phyloP scores from a whole-genome alignment of 2,329 filamentous ascomycete species.

The Zarea fungicola region DNA sequence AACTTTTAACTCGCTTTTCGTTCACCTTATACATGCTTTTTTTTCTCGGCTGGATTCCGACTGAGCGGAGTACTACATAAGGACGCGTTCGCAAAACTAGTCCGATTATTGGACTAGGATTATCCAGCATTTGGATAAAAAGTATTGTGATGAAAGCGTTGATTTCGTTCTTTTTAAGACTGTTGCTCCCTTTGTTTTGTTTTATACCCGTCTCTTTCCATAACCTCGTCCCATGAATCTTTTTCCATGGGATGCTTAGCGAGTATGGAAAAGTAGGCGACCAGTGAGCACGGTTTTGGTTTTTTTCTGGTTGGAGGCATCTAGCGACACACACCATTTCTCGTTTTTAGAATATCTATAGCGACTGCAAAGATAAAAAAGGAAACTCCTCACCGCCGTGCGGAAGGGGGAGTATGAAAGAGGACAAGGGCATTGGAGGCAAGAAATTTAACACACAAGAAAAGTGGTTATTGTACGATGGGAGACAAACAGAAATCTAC shows the following conservation, averaged over 20 bases:
- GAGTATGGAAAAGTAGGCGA: not conserved
- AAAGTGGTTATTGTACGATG: conserved; percentile 4
- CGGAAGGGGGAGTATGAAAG: not conserved
- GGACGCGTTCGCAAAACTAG: not conserved
- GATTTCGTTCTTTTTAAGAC: not conserved
- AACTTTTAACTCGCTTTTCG: not conserved
- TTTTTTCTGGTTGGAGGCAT: conserved; percentile 7
- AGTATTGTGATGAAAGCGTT: not conserved
- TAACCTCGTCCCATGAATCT: not conserved
- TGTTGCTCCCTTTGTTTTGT: not conserved
- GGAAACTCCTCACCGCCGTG: not conserved
- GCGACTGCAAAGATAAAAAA: not conserved
- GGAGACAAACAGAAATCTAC: too few species aligned
- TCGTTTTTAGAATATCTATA: conserved; percentile 4
- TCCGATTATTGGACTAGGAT: not conserved
- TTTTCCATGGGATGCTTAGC: not conserved
- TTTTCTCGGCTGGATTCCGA: conserved; percentile 5
- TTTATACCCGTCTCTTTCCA: not conserved
- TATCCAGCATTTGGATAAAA: conserved; percentile 8
- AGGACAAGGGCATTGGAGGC: not conserved
- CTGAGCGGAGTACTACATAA: not conserved
- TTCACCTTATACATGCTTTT: not conserved
- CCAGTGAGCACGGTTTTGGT: not conserved
- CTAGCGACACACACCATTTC: conserved; percentile 1
- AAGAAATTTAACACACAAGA: not conserved